Conservation (phyloP, 495 filamentous ascomycete species). For the Aspergillus sparsus region DNA sequence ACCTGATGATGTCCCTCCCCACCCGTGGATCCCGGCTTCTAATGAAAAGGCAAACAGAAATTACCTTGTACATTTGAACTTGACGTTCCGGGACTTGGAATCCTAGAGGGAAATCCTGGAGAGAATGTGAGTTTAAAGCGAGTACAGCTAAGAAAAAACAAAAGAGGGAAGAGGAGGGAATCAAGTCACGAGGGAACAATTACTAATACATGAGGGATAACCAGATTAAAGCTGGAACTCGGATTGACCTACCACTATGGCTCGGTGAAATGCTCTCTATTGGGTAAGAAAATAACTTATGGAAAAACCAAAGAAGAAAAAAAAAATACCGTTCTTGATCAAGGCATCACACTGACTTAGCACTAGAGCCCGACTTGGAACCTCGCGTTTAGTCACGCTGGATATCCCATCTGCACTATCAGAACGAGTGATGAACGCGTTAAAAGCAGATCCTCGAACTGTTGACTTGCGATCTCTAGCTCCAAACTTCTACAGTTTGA, state of each 20-base stretch:
- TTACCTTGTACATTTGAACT: constrained; percentile 92
- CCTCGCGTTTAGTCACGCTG: constrained; percentile 69
- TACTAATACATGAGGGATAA: constrained; percentile 11
- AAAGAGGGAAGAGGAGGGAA: not conserved
- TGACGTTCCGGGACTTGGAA: constrained; percentile 80
- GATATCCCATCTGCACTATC: constrained; percentile 79
- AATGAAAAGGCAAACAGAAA: constrained; percentile 59
- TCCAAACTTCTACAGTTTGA: constrained; percentile 83
- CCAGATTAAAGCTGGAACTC: constrained; percentile 76
- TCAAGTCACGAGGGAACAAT: not conserved
- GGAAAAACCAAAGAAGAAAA: not conserved
- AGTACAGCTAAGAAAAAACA: not conserved
- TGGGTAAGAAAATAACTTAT: constrained; percentile 46
- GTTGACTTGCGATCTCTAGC: constrained; percentile 82
- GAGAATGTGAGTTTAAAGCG: constrained; percentile 51
- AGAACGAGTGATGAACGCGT: constrained; percentile 80
- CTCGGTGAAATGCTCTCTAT: constrained; percentile 95
- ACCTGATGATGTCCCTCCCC: not conserved
- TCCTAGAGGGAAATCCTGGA: constrained; percentile 76
- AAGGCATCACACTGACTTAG: constrained; percentile 3
- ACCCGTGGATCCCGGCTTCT: not conserved
- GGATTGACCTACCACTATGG: constrained; percentile 87
- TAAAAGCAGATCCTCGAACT: constrained; percentile 84
- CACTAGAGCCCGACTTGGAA: constrained; percentile 51
- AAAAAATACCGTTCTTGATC: not conserved